Base-by-base conservation (phyloP, 495 filamentous ascomycete genomes). In the Penicillium simplicissimum region DNA sequence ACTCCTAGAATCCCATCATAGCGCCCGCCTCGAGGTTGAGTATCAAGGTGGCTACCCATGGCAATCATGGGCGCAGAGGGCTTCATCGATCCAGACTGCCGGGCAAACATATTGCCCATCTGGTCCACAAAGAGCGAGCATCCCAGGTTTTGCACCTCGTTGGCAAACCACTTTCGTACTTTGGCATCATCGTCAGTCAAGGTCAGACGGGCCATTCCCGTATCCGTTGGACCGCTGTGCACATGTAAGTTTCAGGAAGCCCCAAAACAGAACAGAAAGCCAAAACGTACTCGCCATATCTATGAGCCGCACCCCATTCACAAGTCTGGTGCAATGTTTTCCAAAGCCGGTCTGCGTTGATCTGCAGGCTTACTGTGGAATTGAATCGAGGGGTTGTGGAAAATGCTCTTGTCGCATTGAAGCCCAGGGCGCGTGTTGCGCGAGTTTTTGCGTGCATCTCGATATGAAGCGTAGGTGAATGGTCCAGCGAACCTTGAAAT, bases 71-170 rank as follows among this genome's bases (percentile, higher is more conserved):
- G 76, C 1, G 62, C 63, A 6, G 70, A 68, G 0, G 73, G 76
- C 19, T 73, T 69, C 23, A 72, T 67, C n/a, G 71, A 66, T 0
- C 88, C 88, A 1, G 82, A 72, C 28, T 84, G 80, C 0, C 86
- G 69, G 3, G 89, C 88, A 70, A 91, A 93, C 63, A 87, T 88
- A 59, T 92, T 93, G 2, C 86, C 86, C 85, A 89, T 88, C 36
- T 82, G 69, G 62, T 89, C 87, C 25, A 85, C 65, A 6, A 72
- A 76, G 4, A 84, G 75, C n/a, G 77, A 68, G 69, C 88, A 91
- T 9, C 86, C 88, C 6, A 91, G 69, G 11, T 78, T 77, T 65
- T 79, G 62, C 0, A 85, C 86, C 25, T 87, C 85, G 8, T 80
- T 64, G 8, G 85, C 81, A 61, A 93, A 90, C 89, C 89, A 93